These are phyloP conservation scores for Neonectria faginata DNA, from an alignment of 2,329 filamentous ascomycete species.

Conservation along the genomic window DNA sequence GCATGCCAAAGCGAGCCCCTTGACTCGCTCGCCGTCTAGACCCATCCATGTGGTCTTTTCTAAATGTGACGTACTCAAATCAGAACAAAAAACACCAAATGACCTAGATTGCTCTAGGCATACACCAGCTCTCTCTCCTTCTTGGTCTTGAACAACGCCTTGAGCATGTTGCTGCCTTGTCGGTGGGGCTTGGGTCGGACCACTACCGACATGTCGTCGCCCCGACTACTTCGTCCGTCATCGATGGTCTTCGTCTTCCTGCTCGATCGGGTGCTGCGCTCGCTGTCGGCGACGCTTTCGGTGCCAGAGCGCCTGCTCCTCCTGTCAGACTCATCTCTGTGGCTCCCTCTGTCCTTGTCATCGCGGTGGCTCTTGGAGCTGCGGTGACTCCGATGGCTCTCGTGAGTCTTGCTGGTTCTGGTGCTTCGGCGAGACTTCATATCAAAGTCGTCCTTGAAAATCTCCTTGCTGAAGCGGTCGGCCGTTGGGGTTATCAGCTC, in stretches of 20 bases:
- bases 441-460: slow-evolving; percentile 55
- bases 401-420: slow-evolving; percentile 48
- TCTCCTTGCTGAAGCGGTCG: slow-evolving; percentile 57
- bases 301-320: slow-evolving; percentile 35
- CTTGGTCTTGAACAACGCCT: slow-evolving; percentile 68
- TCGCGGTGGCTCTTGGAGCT: slow-evolving; percentile 45
- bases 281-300: slow-evolving; percentile 55
- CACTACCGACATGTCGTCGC: slow-evolving; percentile 55
- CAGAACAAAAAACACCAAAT: slow-evolving; percentile 15
- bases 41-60: slow-evolving; percentile 22
- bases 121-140: slow-evolving; percentile 50
- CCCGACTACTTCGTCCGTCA: slow-evolving; percentile 48
- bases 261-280: slow-evolving; percentile 46
- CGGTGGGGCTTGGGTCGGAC: slow-evolving; percentile 62
- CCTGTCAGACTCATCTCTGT: slow-evolving; percentile 31
- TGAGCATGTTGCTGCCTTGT: slow-evolving; percentile 65
- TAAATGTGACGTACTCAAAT: slow-evolving; percentile 27
- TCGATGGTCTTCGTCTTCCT: slow-evolving; percentile 51
- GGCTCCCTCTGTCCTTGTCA: slow-evolving; percentile 37
- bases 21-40: slow-evolving; percentile 22
- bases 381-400: slow-evolving; percentile 43
- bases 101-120: slow-evolving; percentile 38
- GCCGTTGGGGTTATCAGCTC: slow-evolving; percentile 70
- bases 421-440: slow-evolving; percentile 52
- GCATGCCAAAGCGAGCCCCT: slow-evolving; percentile 21